Conservation (phyloP, 257 asterid species). For the Anisodus acutangulus region DNA sequence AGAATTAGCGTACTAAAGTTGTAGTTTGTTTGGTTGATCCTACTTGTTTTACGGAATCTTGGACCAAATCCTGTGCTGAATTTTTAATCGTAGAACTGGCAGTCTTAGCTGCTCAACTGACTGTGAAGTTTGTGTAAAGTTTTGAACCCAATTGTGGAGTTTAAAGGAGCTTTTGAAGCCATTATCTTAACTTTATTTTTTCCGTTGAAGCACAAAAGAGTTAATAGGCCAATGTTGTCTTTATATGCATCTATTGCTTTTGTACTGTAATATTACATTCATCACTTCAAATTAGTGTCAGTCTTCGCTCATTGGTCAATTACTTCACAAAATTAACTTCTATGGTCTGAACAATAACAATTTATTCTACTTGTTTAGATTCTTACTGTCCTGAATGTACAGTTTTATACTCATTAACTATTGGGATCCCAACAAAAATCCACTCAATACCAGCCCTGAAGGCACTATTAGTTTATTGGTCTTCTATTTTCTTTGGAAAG, state of each 20-base stretch:
- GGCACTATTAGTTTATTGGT: neutral
- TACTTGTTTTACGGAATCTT: neutral
- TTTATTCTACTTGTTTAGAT: neutral
- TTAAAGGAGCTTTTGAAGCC: neutral
- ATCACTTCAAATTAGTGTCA: neutral
- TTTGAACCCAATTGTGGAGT: neutral
- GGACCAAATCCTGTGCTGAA: neutral
- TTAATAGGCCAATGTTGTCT: neutral
- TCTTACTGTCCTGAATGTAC: neutral
- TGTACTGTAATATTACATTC: neutral
- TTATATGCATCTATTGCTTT: neutral
- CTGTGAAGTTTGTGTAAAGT: neutral
- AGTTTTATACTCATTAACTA: neutral
- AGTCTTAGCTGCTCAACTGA: neutral
- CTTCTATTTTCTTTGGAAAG: neutral
- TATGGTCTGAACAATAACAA: neutral
- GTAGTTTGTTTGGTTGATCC: neutral
- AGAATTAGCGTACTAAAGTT: neutral
- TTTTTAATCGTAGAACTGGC: neutral
- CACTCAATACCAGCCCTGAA: constrained; percentile 2
- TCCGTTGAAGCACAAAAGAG: neutral
- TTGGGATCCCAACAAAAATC: neutral
- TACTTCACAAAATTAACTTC: neutral
- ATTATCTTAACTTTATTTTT: neutral
- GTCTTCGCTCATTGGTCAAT: neutral